phyloP scores from a whole-genome alignment of 805 yeast species.

The Trichomonascus vanleenenianus region DNA sequence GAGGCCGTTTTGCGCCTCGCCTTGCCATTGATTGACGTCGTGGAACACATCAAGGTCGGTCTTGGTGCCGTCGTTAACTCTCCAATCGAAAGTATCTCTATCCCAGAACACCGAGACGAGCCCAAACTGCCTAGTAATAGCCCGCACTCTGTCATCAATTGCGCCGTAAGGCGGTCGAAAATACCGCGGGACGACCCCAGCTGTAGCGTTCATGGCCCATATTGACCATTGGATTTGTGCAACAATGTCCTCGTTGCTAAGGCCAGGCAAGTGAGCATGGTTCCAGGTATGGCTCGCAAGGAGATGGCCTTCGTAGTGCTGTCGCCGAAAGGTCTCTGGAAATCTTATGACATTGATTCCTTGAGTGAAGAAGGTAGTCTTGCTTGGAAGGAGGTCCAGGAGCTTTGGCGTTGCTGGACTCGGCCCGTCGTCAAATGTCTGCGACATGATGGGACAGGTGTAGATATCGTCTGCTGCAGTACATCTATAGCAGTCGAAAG shows the following conservation, averaged over 20 bases:
- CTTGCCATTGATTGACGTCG: conserved; percentile 51
- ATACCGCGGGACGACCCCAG: conserved; percentile 80
- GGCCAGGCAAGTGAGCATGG: conserved; percentile 72
- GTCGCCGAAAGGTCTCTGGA: conserved; percentile 62
- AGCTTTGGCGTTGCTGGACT: conserved; percentile 59
- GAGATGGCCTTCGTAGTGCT: conserved; percentile 60
- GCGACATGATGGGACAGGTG: conserved; percentile 68
- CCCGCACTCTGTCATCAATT: conserved; percentile 75
- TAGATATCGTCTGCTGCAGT: conserved; percentile 65
- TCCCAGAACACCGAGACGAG: conserved; percentile 89
- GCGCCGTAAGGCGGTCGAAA: conserved; percentile 98
- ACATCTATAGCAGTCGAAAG: conserved; percentile 83
- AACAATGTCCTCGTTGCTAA: conserved; percentile 70
- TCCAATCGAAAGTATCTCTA: conserved; percentile 88
- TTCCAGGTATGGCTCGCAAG: conserved; percentile 91
- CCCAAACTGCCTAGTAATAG: conserved; percentile 75
- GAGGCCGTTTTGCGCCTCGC: conserved; percentile 40
- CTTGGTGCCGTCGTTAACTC: conserved; percentile 45
- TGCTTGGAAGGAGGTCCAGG: conserved; percentile 43
- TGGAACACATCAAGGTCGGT: conserved; percentile 45
- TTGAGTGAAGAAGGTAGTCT: conserved; percentile 75
- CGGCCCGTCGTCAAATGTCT: conserved; percentile 96
- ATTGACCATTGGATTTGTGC: conserved; percentile 93
- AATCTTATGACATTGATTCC: conserved; percentile 72
- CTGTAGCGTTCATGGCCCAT: conserved; percentile 97